These are phyloP conservation scores for Amoebophrya sp. DNA, from an alignment of 169 alveolate genomes.

Conservation along the genomic window DNA sequence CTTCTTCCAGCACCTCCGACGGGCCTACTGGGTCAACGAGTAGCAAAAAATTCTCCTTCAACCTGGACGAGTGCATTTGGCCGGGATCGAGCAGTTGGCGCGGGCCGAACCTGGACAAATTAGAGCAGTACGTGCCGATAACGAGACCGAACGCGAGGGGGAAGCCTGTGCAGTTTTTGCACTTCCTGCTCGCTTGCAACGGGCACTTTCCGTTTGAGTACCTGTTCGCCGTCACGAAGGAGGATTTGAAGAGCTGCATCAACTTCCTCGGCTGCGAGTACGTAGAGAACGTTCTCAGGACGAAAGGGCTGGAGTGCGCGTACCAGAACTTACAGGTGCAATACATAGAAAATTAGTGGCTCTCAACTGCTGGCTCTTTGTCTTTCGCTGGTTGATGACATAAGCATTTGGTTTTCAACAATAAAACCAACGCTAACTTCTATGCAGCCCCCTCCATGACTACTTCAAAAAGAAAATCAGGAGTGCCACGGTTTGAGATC, in stretches of 20 bases:
- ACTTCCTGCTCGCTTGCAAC: not conserved
- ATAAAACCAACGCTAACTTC: no score
- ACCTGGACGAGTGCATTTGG: slow-evolving; percentile 19
- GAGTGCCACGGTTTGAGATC: no score
- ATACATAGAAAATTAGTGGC: no score
- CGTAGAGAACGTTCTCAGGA: not conserved
- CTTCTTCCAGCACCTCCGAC: no score
- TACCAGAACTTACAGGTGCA: not conserved
- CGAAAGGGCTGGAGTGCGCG: not conserved
- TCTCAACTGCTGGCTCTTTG: no score
- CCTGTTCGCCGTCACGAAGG: not conserved
- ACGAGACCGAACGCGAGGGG: not conserved
- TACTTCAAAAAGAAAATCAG: no score
- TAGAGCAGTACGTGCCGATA: not conserved
- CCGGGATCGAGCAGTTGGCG: slow-evolving; percentile 1
- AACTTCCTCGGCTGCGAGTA: slow-evolving; percentile 11
- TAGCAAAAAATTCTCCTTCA: no score
- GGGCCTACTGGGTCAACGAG: no score
- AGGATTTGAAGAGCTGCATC: not conserved
- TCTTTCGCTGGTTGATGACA: no score
- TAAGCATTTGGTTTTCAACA: no score
- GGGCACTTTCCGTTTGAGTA: slow-evolving; percentile 5
- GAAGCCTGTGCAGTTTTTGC: not conserved
- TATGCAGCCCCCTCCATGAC: no score
- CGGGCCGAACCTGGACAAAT: not conserved